Evolutionary conservation across 148 eudicot genomes (phyloP), one percentile per base, ranked within the genome.

Genomic region (Chenopodium quinoa): DNA sequence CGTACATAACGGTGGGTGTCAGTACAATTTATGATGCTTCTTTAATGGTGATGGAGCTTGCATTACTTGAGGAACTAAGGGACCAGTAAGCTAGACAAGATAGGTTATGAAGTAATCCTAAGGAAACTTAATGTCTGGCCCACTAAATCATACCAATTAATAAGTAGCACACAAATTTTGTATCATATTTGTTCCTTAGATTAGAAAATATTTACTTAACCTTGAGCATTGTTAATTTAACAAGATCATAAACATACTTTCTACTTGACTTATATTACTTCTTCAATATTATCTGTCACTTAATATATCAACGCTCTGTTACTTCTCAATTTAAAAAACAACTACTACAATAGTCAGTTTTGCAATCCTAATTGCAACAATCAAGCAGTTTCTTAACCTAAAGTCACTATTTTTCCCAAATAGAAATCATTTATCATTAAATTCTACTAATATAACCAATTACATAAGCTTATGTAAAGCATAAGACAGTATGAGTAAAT

Each of bases 61-160:
- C 71, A 78, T n/a, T 54, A 25, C 34, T 37, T 70, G 63, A 78
- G 67, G 27, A 60, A 22, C 25, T 34, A 1, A 34, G 52, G 69
- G 85, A 73, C 79, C 82, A 67, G 13, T 66, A 78, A 78, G 13
- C 62, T 32, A 69, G 52, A 75, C 74, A 56, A 32, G 60, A 40
- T 22, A 79, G 75, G n/a, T 34, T 22, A 79, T 56, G 75, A 69
- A 66, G 67, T 67, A 66, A 73, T 67, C 37, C 67, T 20, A 79
- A 12, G 34, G 72, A 14, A 40, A 27, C 10, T 62, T 40, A 63
- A 75, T n/a, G 37, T 60, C 76, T 23, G 46, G 9, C 66, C 79
- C 68, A 79, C 80, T 69, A 60, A 80, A 79, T 83, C 56, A 75
- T 62, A 60, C 23, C 22, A 9, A 34, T 17, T 7, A 27, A 71